Percentiles rank a stretch among this genome's conserved stretches.
Conservation (phyloP, 2,329 filamentous ascomycete genomes). For the Penicillium sp. region DNA sequence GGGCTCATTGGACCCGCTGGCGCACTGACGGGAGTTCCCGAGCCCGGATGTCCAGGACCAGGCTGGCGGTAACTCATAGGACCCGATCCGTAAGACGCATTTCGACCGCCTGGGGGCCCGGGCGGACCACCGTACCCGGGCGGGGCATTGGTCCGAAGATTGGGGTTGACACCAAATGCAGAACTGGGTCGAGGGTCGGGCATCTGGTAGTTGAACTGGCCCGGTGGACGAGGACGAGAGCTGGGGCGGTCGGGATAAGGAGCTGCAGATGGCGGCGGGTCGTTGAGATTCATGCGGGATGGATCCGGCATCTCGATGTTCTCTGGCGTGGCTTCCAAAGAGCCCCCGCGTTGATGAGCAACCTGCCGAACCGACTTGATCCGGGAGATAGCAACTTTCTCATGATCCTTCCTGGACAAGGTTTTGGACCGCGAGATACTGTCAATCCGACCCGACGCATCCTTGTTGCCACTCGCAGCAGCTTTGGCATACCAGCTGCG, state of each 20-base stretch:
- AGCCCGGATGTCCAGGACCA: no score
- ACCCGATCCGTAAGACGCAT: conserved; percentile 25
- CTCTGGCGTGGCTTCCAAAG: conserved; percentile 41
- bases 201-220: conserved; percentile 29
- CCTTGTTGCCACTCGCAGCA: conserved; percentile 83
- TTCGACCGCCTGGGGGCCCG: conserved; percentile 20
- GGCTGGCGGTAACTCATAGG: conserved; percentile 33
- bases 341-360: conserved; percentile 47
- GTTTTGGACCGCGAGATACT: conserved; percentile 77
- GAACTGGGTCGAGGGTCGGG: conserved; percentile 42
- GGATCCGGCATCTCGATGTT: conserved; percentile 47
- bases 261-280: conserved; percentile 34
- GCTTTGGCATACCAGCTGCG: conserved; percentile 86
- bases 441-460: conserved; percentile 74
- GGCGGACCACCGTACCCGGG: conserved; percentile 27
- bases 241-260: conserved; percentile 41
- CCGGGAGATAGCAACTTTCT: conserved; percentile 77
- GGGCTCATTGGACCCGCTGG: conserved; percentile 29
- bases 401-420: conserved; percentile 84
- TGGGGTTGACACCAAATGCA: conserved; percentile 47
- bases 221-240: conserved; percentile 32
- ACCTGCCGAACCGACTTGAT: conserved; percentile 73
- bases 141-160: conserved; percentile 39
- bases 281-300: conserved; percentile 38
- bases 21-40: conserved; percentile 27